Conservation (phyloP, 139 green algal species). For the Chlorokybus atmophyticus region DNA sequence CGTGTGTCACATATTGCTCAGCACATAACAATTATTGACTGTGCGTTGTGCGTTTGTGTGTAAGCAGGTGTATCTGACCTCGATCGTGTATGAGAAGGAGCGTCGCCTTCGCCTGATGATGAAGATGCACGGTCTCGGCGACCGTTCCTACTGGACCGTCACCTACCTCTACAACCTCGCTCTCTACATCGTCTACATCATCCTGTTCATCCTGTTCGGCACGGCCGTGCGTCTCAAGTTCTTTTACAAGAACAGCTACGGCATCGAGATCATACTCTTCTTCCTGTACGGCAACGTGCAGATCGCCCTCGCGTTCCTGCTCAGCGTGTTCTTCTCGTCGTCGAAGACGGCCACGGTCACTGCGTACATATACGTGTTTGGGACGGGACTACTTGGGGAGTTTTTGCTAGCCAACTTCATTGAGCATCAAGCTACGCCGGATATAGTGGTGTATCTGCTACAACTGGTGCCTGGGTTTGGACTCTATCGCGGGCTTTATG, state of each 20-base stretch:
- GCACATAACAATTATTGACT: not conserved
- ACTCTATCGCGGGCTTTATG: constrained; percentile 61
- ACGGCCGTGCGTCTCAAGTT: constrained; percentile 47
- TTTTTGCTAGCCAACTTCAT: constrained; percentile 44
- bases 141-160: constrained; percentile 28
- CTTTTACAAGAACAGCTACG: constrained; percentile 56
- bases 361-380: constrained; percentile 27
- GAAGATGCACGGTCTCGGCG: constrained; percentile 71
- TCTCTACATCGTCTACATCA: constrained; percentile 65
- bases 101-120: constrained; percentile 82
- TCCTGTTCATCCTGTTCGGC: constrained; percentile 51
- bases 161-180: constrained; percentile 43
- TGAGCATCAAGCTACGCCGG: constrained; percentile 5
- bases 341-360: constrained; percentile 6
- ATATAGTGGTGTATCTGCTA: constrained; percentile 28
- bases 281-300: constrained; percentile 71
- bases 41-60: not conserved
- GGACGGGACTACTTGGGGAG: constrained; percentile 10
- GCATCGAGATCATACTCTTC: constrained; percentile 65
- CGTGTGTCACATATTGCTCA: not conserved
- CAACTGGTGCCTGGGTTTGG: constrained; percentile 67
- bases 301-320: constrained; percentile 66
- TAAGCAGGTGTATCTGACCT: constrained; percentile 6
- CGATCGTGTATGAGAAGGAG: constrained; percentile 54
- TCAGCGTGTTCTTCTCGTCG: constrained; percentile 10